Conservation (phyloP, 164 flowering plant genomes). For the Brasenia schreberi region DNA sequence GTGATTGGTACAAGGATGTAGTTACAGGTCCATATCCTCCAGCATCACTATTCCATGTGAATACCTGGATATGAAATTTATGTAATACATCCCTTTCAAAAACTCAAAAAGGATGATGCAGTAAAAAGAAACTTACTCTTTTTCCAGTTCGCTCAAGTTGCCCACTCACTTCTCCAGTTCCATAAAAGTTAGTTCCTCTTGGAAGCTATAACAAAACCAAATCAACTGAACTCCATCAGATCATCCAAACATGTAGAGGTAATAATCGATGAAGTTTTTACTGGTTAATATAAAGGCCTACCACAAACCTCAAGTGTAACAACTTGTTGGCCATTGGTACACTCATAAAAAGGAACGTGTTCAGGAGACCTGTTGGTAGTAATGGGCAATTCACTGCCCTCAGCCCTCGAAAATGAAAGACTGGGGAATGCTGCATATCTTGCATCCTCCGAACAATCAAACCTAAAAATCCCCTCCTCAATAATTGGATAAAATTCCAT, state of each 20-base stretch:
- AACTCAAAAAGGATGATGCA: neutral
- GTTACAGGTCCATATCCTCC: constrained; percentile 86
- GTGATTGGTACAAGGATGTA: constrained; percentile 87
- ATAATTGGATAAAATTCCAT: constrained; percentile 72
- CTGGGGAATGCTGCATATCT: constrained; percentile 65
- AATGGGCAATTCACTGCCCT: constrained; percentile 50
- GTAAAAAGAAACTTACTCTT: constrained; percentile 36
- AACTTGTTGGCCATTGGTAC: constrained; percentile 44
- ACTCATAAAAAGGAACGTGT: constrained; percentile 50
- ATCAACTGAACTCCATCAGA: no score
- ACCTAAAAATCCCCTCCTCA: constrained; percentile 82
- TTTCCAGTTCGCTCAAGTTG: constrained; percentile 87
- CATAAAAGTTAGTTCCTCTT: constrained; percentile 68
- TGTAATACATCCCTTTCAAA: constrained; percentile 1
- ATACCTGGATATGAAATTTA: constrained; percentile 28
- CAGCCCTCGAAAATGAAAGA: constrained; percentile 46
- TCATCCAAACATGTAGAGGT: no score
- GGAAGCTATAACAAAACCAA: constrained; percentile 44
- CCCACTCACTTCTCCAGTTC: constrained; percentile 93
- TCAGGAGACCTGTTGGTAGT: constrained; percentile 29
- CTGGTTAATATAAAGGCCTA: neutral
- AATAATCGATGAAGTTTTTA: no score
- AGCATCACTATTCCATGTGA: constrained; percentile 86
- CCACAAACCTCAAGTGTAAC: constrained; percentile 54
- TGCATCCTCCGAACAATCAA: constrained; percentile 65